Percentiles rank a stretch among this genome's conserved stretches.
Conservation (phyloP, 169 alveolate genomes). For the Eimeria necatrix region DNA sequence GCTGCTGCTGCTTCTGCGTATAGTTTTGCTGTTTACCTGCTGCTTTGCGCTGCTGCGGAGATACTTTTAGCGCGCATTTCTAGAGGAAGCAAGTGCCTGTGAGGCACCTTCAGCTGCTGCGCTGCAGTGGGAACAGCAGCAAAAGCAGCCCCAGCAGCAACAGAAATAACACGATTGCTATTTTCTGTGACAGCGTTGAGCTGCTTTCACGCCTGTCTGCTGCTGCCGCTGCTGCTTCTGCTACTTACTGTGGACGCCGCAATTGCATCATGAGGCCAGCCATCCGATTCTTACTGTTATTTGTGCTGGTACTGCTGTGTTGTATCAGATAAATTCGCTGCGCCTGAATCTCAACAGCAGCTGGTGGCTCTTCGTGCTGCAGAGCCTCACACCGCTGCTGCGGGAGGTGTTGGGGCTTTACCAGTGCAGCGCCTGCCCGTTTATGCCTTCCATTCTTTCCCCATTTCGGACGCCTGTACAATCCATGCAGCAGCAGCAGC, state of each 20-base stretch:
- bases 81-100: neutral
- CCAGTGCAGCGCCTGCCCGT: conserved; percentile 13
- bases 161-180: neutral
- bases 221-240: neutral
- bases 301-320: neutral
- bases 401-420: conserved; percentile 29
- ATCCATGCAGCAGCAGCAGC: neutral
- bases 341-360: conserved; percentile 12
- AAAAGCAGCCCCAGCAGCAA: neutral
- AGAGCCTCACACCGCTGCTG: conserved; percentile 1
- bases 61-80: too few relatives aligned
- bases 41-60: neutral
- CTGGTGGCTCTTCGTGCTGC: conserved; percentile 30
- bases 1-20: neutral
- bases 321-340: neutral
- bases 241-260: neutral
- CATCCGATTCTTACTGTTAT: neutral
- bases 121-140: neutral
- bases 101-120: neutral
- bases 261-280: neutral
- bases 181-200: neutral
- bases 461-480: neutral
- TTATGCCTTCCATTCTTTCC: neutral
- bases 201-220: too few relatives aligned
- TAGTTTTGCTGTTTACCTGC: neutral